These are phyloP conservation scores for Pseudogymnoascus sp. DNA, from an alignment of 2,329 filamentous ascomycete genomes.

Conservation along the genomic window DNA sequence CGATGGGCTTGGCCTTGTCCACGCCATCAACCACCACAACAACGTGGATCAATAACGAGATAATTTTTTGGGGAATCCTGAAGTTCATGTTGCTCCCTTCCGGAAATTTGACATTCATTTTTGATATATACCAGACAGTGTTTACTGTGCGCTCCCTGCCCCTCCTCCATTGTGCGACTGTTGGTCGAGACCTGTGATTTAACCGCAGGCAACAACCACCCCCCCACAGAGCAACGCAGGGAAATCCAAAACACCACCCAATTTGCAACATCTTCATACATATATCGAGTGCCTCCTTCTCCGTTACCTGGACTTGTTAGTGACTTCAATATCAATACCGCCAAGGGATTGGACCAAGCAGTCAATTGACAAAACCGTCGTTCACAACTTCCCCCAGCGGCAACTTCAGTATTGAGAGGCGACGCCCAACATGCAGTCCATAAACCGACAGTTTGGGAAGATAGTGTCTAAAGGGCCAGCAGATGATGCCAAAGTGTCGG, in stretches of 20 bases:
- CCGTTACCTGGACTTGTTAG: neutral
- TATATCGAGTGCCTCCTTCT: neutral
- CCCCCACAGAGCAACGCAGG: neutral
- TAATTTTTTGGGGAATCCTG: neutral
- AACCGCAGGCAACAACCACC: neutral
- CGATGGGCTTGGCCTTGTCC: neutral
- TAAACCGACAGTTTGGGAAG: constrained; percentile 68
- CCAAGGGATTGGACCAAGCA: neutral
- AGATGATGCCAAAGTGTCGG: constrained; percentile 68
- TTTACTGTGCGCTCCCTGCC: neutral
- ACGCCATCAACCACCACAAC: neutral
- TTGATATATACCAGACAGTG: neutral
- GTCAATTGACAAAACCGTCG: neutral
- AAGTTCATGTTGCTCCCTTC: neutral
- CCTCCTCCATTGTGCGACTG: neutral
- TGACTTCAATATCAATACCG: neutral
- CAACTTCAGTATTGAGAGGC: neutral
- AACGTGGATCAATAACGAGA: neutral
- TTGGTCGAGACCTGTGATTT: neutral
- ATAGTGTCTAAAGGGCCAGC: constrained; percentile 60
- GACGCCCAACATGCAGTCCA: constrained; percentile 51
- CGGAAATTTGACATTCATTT: neutral
- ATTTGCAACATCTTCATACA: neutral
- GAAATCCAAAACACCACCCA: neutral
- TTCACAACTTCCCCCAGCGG: neutral